Base-by-base conservation (phyloP, 2,329 filamentous ascomycete genomes). In the Graphiopsis chlorocephala region DNA sequence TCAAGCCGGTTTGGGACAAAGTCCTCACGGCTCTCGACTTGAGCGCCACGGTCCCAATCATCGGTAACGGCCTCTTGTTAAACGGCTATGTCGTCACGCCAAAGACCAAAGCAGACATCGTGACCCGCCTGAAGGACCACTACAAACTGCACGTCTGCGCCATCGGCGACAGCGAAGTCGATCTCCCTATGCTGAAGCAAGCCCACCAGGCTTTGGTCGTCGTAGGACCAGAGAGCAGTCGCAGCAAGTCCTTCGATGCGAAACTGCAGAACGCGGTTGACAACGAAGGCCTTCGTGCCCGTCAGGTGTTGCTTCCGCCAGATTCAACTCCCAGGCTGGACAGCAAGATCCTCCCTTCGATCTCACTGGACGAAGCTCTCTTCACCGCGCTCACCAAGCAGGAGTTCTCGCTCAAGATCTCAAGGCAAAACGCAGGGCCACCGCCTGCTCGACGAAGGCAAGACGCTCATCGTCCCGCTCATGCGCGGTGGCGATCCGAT, bases 401-500 rank as follows among this genome's bases (percentile, higher is more conserved):
- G 20, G 11, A 50, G 5, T 6, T 4, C 20, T 45, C 42, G 3
- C 42, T 61, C 15, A 50, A 33, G 14, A 17, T 68, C 2, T 64
- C 83, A 85, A 65, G 25, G n/a, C 20, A n/a, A 58, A 12, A 26
- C 33, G 31, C 52, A 28, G 0, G 86, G 86, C 0, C 77, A 83
- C 69, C 79, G 76, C 6, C 75, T 89, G 1, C 64, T 50, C 0
- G 28, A 82, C 61, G 85, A 89, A 70, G 8, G 74, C 1, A 61
- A 76, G 10, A 88, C 84, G 0, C 64, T 79, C 0, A 87, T 90
- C 55, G 75, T 88, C 0, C 78, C 86, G 0, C 67, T 89, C n/a
- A 89, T 89, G 86, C 83, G 85, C 10, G 85, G 83, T 1, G 86
- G 86, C 10, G 85, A 88, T 67, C 79, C 86, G 0, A 86, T 90